Base-by-base conservation (phyloP, 2,329 filamentous ascomycete species). In the Chalaropsis thielavioides region DNA sequence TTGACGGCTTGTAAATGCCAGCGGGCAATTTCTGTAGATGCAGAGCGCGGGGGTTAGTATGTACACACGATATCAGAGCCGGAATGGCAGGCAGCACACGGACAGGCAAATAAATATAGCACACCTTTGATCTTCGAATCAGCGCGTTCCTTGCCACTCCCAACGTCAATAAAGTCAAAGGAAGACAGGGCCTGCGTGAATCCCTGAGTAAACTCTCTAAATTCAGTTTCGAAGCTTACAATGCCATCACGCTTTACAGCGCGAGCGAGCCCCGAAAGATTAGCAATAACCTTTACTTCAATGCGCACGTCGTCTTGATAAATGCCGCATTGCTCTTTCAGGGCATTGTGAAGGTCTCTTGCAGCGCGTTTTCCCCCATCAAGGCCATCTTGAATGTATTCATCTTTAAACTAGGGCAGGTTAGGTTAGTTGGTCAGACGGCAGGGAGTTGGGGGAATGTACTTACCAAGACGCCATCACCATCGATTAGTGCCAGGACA, bases 161-260 rank as follows among this genome's bases (percentile, higher is more conserved):
- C 83, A 63, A 86, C 79, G 70, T 87, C 83, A 66, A 86, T 75
- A 74, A 85, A 86, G 72, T 86, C 82, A 74, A 86, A 85, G 11
- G 78, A 79, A 10, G 81, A 76, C 68, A 79, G 79, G 67, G 76
- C 79, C 72, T 83, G 82, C 61, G 80, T 84, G 74, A 86, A 87
- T 44, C 81, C 84, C 66, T 78, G 70, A 31, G 78, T 77, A 73
- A 86, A 87, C 61, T 85, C 78, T 66, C 75, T 78, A 27, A 86
- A 73, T 49, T 78, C 75, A n/a, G 71, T 71, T 43, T 77, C 72
- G 66, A 71, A 76, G 13, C 76, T 74, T 41, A 83, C 70, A 62
- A 73, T 74, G 60, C 79, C 80, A 67, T 80, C 77, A 15, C 76
- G 75, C 58, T 74, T 73, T 75, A 85, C 76, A 24, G 80, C 77